Base-by-base conservation (phyloP, 2,329 filamentous ascomycete species). In the Ophiostoma quercus region DNA sequence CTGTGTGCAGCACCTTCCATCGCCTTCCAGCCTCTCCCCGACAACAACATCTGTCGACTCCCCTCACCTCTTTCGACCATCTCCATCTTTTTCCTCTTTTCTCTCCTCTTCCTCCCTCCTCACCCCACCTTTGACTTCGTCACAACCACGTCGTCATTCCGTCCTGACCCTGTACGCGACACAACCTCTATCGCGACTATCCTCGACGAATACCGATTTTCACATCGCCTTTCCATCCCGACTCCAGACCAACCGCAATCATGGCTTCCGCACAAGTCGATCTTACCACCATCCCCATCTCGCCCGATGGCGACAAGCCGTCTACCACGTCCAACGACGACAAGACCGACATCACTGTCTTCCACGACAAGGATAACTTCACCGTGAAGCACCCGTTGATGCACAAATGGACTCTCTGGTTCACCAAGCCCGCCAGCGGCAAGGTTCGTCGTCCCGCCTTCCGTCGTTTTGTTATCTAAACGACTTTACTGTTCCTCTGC, bases 381-480 rank as follows among this genome's bases (percentile, higher is more conserved):
- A 99, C 96, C 77, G 95, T 99, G 81, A 99, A 98, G 87, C 95
- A 99, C 80, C 94, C 94, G 74, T 87, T 99, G 72, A 94, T 96
- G 87, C 91, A 97, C 85, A 91, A 92, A 79, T 99, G 95, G 95
- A 98, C 95, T 71, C 85, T 99, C 70, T 99, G 96, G 96, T 99
- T 98, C 85, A 98, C 94, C 77, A 98, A 98, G 87, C 94, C 95
- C 69, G 91, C 94, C 62, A 96, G 90, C 79, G 94, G 93, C 83
- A 97, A 96, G 90, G 93, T 95, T 81, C 14, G 63, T 66, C 6
- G 25, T 19, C 19, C 62, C 41, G 22, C 66, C 11, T 51, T 12
- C 19, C 41, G 39, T 25, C 51, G 8, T 8, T 60, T 12, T 34
- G 1, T 57, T 0, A 6, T 1, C 34, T 34, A 3, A 34, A 34